Conservation (phyloP, 1,284 basidiomycete genomes). For the Apiotrichum veenhuisii region DNA sequence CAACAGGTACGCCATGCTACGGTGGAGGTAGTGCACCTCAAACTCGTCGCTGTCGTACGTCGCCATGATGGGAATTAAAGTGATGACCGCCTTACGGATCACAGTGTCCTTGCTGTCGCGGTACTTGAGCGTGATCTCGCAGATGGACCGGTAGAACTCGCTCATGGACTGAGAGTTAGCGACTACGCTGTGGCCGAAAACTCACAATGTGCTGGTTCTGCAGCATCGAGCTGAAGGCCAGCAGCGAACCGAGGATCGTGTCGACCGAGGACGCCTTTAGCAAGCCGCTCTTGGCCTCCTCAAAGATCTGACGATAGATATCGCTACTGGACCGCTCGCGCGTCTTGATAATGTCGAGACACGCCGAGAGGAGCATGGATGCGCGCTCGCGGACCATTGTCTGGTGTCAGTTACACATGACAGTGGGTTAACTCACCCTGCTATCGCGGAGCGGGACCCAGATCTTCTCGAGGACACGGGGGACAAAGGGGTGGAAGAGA, state of each 20-base stretch:
- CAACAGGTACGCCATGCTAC: slow-evolving; percentile 84
- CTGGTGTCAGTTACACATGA: slow-evolving; percentile 20
- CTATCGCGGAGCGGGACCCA: slow-evolving; percentile 81
- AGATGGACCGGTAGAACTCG: slow-evolving; percentile 81
- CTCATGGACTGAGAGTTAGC: slow-evolving; percentile 72
- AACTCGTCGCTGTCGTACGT: slow-evolving; percentile 90
- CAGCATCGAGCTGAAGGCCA: slow-evolving; percentile 88
- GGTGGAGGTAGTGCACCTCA: slow-evolving; percentile 80
- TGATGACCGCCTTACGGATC: slow-evolving; percentile 88
- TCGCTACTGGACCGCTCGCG: slow-evolving; percentile 49
- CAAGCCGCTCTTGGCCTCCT: slow-evolving; percentile 83
- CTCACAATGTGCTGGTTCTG: slow-evolving; percentile 87
- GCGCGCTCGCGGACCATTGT: slow-evolving; percentile 79
- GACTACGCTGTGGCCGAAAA: neutral
- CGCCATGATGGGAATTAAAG: slow-evolving; percentile 88
- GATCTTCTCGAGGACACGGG: slow-evolving; percentile 83
- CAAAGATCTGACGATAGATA: slow-evolving; percentile 72
- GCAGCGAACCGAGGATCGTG: slow-evolving; percentile 83
- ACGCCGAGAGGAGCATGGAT: slow-evolving; percentile 82
- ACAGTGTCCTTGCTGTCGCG: slow-evolving; percentile 80
- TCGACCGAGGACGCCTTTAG: slow-evolving; percentile 70
- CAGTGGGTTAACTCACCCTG: slow-evolving; percentile 54
- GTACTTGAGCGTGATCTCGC: slow-evolving; percentile 86
- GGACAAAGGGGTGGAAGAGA: slow-evolving; percentile 81
- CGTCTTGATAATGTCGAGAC: slow-evolving; percentile 74